A percentile compares a stretch with the other conserved stretches of the same genome.
These are phyloP conservation scores for Termitomyces sp. DNA, from an alignment of 768 basidiomycete species.

Conservation along the genomic window DNA sequence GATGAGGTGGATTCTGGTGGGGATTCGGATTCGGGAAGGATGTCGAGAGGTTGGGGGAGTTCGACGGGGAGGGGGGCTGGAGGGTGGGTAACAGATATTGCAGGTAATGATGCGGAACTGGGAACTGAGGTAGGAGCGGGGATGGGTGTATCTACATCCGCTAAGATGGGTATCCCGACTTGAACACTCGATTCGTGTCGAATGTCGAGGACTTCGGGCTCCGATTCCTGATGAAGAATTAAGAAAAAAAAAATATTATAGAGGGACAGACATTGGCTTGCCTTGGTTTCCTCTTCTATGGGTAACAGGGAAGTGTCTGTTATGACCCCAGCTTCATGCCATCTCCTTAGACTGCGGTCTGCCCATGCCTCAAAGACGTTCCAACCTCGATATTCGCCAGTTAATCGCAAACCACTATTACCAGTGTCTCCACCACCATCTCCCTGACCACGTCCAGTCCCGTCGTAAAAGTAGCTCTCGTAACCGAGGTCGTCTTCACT, in stretches of 20 bases:
- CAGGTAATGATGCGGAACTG: conserved; percentile 34
- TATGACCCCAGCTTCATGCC: conserved; percentile 78
- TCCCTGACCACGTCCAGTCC: conserved; percentile 70
- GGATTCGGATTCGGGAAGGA: conserved; percentile 43
- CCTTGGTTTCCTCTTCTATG: conserved; percentile 46
- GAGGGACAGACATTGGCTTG: conserved; percentile 22
- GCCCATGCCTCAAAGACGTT: conserved; percentile 92
- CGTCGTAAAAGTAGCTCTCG: conserved; percentile 83
- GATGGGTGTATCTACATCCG: conserved; percentile 33
- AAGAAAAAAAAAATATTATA: background rate
- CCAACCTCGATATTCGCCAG: conserved; percentile 91
- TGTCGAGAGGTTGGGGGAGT: conserved; percentile 63
- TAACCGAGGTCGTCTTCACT: conserved; percentile 86
- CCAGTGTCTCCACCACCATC: conserved; percentile 77
- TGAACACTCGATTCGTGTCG: conserved; percentile 43
- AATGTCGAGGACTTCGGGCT: conserved; percentile 34
- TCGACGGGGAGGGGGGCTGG: conserved; percentile 69
- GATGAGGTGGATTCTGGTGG: conserved; percentile 42
- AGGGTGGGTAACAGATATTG: conserved; percentile 63
- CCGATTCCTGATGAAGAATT: conserved; percentile 29
- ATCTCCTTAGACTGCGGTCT: conserved; percentile 81
- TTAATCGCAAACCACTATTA: conserved; percentile 64
- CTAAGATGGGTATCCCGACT: conserved; percentile 61
- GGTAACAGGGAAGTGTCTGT: conserved; percentile 40
- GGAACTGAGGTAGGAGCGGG: conserved; percentile 25